A percentile compares a stretch with the other conserved stretches of the same genome.
phyloP scores from a whole-genome alignment of 441 rosid species.

The Gossypium gossypioides region DNA sequence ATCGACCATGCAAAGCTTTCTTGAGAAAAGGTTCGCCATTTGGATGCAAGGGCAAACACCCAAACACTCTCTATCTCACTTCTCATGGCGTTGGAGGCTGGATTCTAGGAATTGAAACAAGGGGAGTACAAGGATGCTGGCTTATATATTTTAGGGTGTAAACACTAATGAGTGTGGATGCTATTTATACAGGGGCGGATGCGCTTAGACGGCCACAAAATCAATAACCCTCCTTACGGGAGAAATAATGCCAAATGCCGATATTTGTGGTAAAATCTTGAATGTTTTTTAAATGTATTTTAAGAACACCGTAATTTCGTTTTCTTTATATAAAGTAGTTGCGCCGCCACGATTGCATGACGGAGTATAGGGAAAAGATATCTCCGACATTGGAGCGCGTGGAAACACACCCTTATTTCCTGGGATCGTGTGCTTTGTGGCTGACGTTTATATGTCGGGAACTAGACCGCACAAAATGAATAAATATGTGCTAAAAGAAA shows the following conservation, averaged over 20 bases:
- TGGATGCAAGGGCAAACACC: conserved; percentile 55
- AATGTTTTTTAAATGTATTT: too few relatives aligned
- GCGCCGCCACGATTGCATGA: conserved; percentile 35
- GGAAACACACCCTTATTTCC: background rate
- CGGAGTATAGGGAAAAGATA: background rate
- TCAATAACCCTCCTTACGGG: background rate
- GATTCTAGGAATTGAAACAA: background rate
- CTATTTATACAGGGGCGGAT: conserved; percentile 13
- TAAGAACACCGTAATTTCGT: background rate
- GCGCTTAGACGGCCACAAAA: background rate
- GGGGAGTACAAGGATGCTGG: conserved; percentile 8
- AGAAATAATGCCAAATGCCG: background rate
- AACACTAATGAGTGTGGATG: background rate
- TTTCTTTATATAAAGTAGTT: background rate
- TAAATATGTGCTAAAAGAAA: background rate
- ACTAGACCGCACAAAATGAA: background rate
- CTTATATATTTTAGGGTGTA: conserved; percentile 10
- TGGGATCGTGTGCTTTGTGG: background rate
- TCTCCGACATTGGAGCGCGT: conserved; percentile 16
- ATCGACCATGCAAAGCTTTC: conserved; percentile 36
- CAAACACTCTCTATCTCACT: conserved; percentile 42
- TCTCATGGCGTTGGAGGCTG: conserved; percentile 26
- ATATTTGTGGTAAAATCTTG: too few relatives aligned
- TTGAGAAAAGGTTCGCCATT: conserved; percentile 33
- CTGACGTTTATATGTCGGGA: conserved; percentile 8